Evolutionary conservation across 495 filamentous ascomycete genomes (phyloP).

Genomic region (Umbilicaria muhlenbergii): DNA sequence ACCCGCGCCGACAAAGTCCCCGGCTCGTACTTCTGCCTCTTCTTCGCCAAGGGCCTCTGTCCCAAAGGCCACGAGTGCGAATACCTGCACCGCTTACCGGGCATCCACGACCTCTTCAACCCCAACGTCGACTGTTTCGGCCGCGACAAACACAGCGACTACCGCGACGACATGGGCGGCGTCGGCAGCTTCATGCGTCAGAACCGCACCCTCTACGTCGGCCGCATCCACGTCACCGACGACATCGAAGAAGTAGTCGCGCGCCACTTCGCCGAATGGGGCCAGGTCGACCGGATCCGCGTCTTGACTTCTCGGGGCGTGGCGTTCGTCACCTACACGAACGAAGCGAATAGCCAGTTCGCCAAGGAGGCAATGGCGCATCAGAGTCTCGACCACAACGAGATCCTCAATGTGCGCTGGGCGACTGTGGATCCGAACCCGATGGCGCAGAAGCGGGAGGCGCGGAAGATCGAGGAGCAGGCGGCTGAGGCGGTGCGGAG

Average conservation of each 20-base stretch:
- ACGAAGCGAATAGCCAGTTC: conserved; percentile 77
- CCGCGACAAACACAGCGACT: conserved; percentile 71
- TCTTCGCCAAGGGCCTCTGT: conserved; percentile 73
- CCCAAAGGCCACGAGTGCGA: conserved; percentile 84
- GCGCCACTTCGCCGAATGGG: conserved; percentile 89
- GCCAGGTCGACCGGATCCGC: conserved; percentile 70
- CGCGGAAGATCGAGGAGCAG: conserved; percentile 81
- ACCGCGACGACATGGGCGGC: conserved; percentile 93
- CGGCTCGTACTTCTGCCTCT: conserved; percentile 84
- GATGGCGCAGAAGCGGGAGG: conserved; percentile 84
- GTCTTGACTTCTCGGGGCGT: conserved; percentile 88
- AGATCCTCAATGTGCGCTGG: conserved; percentile 94
- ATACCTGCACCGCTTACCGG: conserved; percentile 79
- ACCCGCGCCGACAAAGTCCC: conserved; percentile 68
- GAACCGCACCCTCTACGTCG: conserved; percentile 85
- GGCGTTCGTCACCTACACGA: conserved; percentile 77
- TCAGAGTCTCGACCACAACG: conserved; percentile 71
- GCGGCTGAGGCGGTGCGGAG: conserved; percentile 90
- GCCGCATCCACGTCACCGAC: conserved; percentile 88
- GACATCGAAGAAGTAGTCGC: conserved; percentile 96
- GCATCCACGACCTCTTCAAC: conserved; percentile 68
- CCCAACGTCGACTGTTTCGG: conserved; percentile 92
- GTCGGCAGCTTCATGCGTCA: conserved; percentile 81
- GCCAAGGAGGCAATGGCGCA: conserved; percentile 86
- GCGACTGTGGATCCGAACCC: conserved; percentile 95